These are phyloP conservation scores for Candida tetrigidarum DNA, from an alignment of 1,139 yeast genomes.

Conservation along the genomic window DNA sequence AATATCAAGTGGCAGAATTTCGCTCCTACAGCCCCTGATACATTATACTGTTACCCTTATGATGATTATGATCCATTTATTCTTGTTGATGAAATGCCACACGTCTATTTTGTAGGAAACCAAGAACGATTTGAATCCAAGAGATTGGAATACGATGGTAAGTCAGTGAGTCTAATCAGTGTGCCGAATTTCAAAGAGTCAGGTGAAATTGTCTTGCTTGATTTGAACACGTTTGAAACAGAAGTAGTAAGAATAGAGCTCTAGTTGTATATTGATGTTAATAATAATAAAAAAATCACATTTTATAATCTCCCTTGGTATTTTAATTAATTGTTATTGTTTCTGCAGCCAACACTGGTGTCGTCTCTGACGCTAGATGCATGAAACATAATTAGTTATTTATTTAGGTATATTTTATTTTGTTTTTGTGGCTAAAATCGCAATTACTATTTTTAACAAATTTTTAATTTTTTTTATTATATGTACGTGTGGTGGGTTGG, in stretches of 20 bases:
- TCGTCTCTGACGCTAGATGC: too few species aligned
- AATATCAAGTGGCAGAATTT: constrained; percentile 84
- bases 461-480: too few species aligned
- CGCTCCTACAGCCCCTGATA: constrained; percentile 97
- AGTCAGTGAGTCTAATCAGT: constrained; percentile 56
- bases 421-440: too few species aligned
- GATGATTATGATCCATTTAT: constrained; percentile 83
- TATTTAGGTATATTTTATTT: too few species aligned
- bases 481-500: neutral
- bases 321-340: too few species aligned
- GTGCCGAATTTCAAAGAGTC: constrained; percentile 72
- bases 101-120: constrained; percentile 85
- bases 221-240: constrained; percentile 58
- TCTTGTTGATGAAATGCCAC: constrained; percentile 70
- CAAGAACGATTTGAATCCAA: constrained; percentile 62
- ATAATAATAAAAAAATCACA: too few species aligned
- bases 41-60: constrained; percentile 88
- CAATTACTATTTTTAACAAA: neutral
- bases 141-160: constrained; percentile 25
- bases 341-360: too few species aligned
- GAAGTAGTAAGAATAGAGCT: constrained; percentile 39
- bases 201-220: constrained; percentile 70
- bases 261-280: neutral
- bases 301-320: too few species aligned
- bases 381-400: too few species aligned